Base-by-base conservation (phyloP, 2,329 filamentous ascomycete species). In the Diaporthe destruens region DNA sequence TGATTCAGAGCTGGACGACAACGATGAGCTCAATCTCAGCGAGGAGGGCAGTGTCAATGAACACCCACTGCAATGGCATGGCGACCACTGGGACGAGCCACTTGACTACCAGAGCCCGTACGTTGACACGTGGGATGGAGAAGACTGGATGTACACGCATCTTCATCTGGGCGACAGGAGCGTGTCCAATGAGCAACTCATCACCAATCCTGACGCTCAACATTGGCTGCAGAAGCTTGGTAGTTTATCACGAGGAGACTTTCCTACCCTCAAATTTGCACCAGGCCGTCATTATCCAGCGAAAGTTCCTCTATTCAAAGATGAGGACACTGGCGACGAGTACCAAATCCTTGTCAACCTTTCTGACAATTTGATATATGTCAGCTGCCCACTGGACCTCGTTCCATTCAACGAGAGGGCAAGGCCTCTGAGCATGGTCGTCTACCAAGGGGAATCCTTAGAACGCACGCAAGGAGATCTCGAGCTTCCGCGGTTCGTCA, bases 401-500 rank as follows among this genome's bases (percentile, higher is more conserved):
- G 6, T 23, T 16, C 55, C 9, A 6, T 57, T 36, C 0, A 16
- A 57, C 11, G 55, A 57, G 12, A 4, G 29, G 23, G n/a, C 20
- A 0, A 2, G 6, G 18, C 34, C 55, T 39, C 34, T 57, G 7
- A 4, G 6, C 5, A 7, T 2, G 3, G 18, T 57, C 11, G 3
- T 23, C 8, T 39, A 57, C 5, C 55, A 57, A 36, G 34, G 12
- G 11, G n/a, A 1, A 2, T 23, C 80, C 1, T 1, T 14, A 39
- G n/a, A 53, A 20, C 11, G 20, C 1, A 51, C 32, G 1, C 2
- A 39, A 39, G 12, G 4, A 3, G 9, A 9, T 25, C 1, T 7
- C 32, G 6, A n/a, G 25, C 61, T 39, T 4, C 61, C 44, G 32
- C 44, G 20, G 34, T 66, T 54, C 11, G 29, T 66, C 0, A 66